A percentile compares a stretch with the other conserved stretches of the same genome.
These are phyloP conservation scores for Candida ponderosae DNA, from an alignment of 805 yeast species.

Conservation along the genomic window DNA sequence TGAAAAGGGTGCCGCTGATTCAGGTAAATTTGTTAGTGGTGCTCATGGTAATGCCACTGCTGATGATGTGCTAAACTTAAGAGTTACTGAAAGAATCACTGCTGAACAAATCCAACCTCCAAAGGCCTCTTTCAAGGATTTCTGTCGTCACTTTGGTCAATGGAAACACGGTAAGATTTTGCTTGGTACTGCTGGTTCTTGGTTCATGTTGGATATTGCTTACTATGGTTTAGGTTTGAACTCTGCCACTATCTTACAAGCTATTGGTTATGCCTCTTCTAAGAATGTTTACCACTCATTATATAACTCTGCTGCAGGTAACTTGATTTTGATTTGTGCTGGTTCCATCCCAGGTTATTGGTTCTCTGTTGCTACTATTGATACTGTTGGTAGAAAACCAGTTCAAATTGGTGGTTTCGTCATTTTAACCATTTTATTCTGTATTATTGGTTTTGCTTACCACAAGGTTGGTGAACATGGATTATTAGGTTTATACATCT, in stretches of 20 bases:
- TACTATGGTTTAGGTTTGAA: constrained; percentile 85
- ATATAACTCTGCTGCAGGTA: constrained; percentile 83
- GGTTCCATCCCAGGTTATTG: constrained; percentile 95
- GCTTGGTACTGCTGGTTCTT: constrained; percentile 83
- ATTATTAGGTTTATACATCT: constrained; percentile 66
- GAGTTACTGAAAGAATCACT: constrained; percentile 41
- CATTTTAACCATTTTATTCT: constrained; percentile 63
- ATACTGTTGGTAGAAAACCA: constrained; percentile 77
- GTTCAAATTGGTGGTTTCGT: constrained; percentile 72
- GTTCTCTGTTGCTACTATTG: constrained; percentile 74
- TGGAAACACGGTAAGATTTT: constrained; percentile 85
- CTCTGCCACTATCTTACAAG: constrained; percentile 67
- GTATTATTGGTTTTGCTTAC: constrained; percentile 80
- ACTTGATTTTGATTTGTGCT: constrained; percentile 86
- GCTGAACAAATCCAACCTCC: constrained; percentile 55
- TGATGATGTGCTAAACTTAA: constrained; percentile 35
- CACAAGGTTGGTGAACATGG: constrained; percentile 61
- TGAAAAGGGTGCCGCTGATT: constrained; percentile 48
- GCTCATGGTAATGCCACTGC: constrained; percentile 40
- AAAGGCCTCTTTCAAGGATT: constrained; percentile 75
- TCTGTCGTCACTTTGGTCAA: constrained; percentile 63
- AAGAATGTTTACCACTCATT: constrained; percentile 61
- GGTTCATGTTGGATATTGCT: constrained; percentile 89
- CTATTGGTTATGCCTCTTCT: constrained; percentile 78
- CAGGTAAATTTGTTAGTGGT: constrained; percentile 43